Evolutionary conservation across 1,284 basidiomycete species (phyloP).

Genomic region (Paramarasmius palmivorus): DNA sequence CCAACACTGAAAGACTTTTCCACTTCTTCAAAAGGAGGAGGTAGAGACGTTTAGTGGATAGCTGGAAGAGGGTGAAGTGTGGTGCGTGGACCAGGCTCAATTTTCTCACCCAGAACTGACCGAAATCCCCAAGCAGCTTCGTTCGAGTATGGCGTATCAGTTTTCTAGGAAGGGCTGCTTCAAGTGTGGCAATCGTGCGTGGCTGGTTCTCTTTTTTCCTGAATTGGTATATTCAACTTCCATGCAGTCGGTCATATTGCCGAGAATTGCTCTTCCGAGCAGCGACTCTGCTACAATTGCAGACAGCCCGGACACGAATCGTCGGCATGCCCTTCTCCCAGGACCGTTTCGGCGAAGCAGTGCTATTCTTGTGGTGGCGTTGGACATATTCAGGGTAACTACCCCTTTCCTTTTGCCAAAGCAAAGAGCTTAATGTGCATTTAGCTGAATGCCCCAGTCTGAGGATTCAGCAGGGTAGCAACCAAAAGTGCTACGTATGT

Average conservation of each 20-base stretch:
- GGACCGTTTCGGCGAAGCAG: slow-evolving; percentile 72
- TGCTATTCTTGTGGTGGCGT: slow-evolving; percentile 81
- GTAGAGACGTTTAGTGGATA: slow-evolving; percentile 44
- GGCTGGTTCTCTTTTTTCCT: slow-evolving; percentile 15
- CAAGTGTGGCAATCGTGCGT: slow-evolving; percentile 83
- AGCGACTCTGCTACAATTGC: slow-evolving; percentile 91
- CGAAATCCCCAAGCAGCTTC: slow-evolving; percentile 28
- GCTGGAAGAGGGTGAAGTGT: slow-evolving; percentile 42
- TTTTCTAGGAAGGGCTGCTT: slow-evolving; percentile 84
- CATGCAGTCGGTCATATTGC: slow-evolving; percentile 83
- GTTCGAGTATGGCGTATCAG: slow-evolving; percentile 66
- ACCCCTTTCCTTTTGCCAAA: not conserved
- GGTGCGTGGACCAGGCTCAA: slow-evolving; percentile 1
- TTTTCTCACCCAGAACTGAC: not conserved
- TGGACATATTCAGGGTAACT: slow-evolving; percentile 62
- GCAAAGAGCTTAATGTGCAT: not conserved
- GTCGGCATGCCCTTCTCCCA: slow-evolving; percentile 82
- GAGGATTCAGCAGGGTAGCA: slow-evolving; percentile 60
- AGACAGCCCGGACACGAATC: slow-evolving; percentile 89
- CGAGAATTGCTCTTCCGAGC: slow-evolving; percentile 84
- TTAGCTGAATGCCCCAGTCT: slow-evolving; percentile 83
- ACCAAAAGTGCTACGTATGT: slow-evolving; percentile 84
- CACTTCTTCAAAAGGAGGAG: slow-evolving; percentile 45
- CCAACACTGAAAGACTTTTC: slow-evolving; percentile 18
- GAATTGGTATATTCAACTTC: slow-evolving; percentile 17